A percentile compares a stretch with the other conserved stretches of the same genome.
Evolutionary conservation across 1,284 basidiomycete species (phyloP).

Genomic region (Fomitopsis pinicola): DNA sequence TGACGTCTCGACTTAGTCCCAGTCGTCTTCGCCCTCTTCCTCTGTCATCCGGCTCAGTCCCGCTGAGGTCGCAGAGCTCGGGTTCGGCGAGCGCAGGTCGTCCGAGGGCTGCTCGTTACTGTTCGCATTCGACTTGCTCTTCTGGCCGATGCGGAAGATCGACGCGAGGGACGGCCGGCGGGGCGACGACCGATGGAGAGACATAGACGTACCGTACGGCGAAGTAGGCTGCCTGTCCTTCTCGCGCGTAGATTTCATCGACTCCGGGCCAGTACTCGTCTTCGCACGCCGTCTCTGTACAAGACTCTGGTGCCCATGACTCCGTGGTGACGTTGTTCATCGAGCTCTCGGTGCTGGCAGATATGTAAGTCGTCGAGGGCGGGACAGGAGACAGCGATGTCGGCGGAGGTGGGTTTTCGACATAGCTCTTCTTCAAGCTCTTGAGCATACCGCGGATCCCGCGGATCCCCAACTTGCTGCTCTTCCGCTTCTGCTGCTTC

Average conservation of each 20-base stretch:
- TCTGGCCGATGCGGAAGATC: conserved; percentile 68
- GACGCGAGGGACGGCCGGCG: conserved; percentile 72
- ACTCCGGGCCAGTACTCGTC: conserved; percentile 52
- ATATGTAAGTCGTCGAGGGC: conserved; percentile 46
- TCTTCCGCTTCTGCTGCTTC: conserved; percentile 45
- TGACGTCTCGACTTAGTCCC: conserved; percentile 67
- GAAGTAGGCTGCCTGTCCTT: conserved; percentile 32
- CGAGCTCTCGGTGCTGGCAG: conserved; percentile 52
- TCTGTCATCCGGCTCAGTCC: not conserved
- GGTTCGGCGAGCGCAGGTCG: conserved; percentile 16
- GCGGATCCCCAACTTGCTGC: conserved; percentile 56
- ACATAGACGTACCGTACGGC: conserved; percentile 31
- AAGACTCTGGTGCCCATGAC: conserved; percentile 29
- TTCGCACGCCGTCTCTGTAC: conserved; percentile 40
- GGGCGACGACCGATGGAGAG: conserved; percentile 53
- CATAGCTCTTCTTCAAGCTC: conserved; percentile 47
- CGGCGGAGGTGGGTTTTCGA: conserved; percentile 17
- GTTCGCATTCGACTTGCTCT: conserved; percentile 30
- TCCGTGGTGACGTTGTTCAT: conserved; percentile 30
- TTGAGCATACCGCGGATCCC: conserved; percentile 71
- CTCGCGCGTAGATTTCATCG: conserved; percentile 31
- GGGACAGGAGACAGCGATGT: conserved; percentile 20
- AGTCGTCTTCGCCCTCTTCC: conserved; percentile 47
- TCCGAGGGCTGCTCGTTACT: conserved; percentile 11
- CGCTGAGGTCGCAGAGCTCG: conserved; percentile 8